Conservation (phyloP, 2,329 filamentous ascomycete species). For the Fusarium lyarnte region DNA sequence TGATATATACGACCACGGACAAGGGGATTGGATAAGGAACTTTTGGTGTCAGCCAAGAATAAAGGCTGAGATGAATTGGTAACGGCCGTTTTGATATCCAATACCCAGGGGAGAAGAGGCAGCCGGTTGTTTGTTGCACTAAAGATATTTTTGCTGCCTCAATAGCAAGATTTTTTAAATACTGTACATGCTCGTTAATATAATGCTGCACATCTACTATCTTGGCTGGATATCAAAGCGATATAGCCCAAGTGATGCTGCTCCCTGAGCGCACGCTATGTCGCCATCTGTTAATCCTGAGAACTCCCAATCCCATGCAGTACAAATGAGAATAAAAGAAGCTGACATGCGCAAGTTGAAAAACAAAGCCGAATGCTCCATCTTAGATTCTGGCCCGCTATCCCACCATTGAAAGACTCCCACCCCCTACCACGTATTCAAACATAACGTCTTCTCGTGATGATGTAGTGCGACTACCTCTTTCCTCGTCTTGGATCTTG, state of each 20-base stretch:
- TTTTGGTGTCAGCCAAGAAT: conserved; percentile 2
- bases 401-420: neutral
- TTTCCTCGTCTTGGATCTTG: conserved; percentile 80
- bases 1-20: neutral
- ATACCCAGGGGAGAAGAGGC: conserved; percentile 17
- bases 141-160: conserved; percentile 15
- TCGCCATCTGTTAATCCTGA: conserved; percentile 21
- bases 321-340: conserved; percentile 28
- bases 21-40: conserved; percentile 7
- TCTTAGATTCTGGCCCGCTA: neutral
- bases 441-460: neutral
- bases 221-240: neutral
- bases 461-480: conserved; percentile 45
- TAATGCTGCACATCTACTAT: conserved; percentile 5
- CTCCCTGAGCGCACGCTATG: conserved; percentile 19
- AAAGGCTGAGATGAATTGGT: conserved; percentile 15
- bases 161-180: conserved; percentile 9
- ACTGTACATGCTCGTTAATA: conserved; percentile 10
- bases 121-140: conserved; percentile 4
- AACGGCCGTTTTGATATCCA: conserved; percentile 35
- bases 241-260: conserved; percentile 10
- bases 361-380: conserved; percentile 15
- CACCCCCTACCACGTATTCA: neutral
- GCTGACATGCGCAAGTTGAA: conserved; percentile 2
- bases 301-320: conserved; percentile 42